These are phyloP conservation scores for Colletotrichum sp. DNA, from an alignment of 2,329 filamentous ascomycete species.

Conservation along the genomic window DNA sequence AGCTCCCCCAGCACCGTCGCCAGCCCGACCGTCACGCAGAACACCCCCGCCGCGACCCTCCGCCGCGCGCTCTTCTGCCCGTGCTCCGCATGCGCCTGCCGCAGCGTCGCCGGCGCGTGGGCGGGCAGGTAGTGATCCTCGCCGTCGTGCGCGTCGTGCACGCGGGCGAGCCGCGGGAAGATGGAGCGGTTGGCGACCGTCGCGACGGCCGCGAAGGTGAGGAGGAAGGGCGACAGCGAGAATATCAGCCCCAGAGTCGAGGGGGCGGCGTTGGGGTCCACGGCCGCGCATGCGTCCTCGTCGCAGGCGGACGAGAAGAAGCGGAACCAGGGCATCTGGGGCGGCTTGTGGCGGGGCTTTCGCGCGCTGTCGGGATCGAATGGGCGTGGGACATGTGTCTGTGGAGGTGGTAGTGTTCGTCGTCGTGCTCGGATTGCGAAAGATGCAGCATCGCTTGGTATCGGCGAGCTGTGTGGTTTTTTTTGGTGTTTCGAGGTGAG, in stretches of 20 bases:
- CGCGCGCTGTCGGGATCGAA: not conserved
- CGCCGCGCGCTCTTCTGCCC: conserved; percentile 56
- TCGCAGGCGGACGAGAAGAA: conserved; percentile 52
- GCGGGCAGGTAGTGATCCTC: conserved; percentile 67
- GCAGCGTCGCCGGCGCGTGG: conserved; percentile 64
- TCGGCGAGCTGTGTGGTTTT: not conserved
- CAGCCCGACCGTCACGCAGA: conserved; percentile 78
- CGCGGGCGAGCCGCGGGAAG: conserved; percentile 73
- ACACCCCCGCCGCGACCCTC: conserved; percentile 66
- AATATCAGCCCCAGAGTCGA: conserved; percentile 51
- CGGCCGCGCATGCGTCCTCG: conserved; percentile 60
- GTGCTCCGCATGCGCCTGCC: conserved; percentile 64
- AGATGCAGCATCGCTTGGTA: not conserved
- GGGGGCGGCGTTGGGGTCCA: conserved; percentile 41
- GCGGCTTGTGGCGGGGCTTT: conserved; percentile 1
- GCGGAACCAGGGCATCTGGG: conserved; percentile 25
- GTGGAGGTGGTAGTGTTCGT: not conserved
- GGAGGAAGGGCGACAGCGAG: conserved; percentile 72
- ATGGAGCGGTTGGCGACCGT: conserved; percentile 69
- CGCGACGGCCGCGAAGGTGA: conserved; percentile 71
- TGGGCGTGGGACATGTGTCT: not conserved
- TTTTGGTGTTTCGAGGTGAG: not conserved
- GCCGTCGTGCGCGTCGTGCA: conserved; percentile 56
- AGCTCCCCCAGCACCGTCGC: conserved; percentile 80
- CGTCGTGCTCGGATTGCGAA: not conserved